Evolutionary conservation across 2,329 filamentous ascomycete species (phyloP).

Genomic region (Botryosphaeria dothidea): DNA sequence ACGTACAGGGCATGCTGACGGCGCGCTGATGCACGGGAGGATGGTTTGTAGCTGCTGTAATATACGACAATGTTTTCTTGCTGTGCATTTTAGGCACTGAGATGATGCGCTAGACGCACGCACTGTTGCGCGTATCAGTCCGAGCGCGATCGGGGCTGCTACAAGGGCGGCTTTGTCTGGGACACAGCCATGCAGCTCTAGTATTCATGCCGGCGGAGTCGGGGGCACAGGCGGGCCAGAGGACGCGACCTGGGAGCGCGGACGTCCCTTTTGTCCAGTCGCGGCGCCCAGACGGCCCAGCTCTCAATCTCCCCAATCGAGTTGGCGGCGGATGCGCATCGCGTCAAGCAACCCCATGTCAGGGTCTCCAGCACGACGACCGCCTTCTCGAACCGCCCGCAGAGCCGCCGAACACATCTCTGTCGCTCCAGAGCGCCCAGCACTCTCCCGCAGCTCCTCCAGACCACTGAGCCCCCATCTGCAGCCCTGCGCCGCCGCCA

Average conservation of each 20-base stretch:
- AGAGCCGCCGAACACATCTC: conserved; percentile 2
- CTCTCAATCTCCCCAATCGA: conserved; percentile 13
- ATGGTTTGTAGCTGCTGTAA: conserved; percentile 9
- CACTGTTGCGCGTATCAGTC: conserved; percentile 9
- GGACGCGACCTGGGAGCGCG: background rate
- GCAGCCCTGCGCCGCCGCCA: conserved; percentile 3
- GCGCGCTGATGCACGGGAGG: conserved; percentile 58
- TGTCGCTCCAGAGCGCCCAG: background rate
- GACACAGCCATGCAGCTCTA: background rate
- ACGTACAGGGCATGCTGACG: conserved; percentile 80
- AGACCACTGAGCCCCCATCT: background rate
- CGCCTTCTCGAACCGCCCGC: conserved; percentile 7
- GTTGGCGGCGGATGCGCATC: conserved; percentile 15
- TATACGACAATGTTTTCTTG: conserved; percentile 7
- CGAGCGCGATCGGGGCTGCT: conserved; percentile 9
- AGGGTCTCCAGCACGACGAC: conserved; percentile 15
- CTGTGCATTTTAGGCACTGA: background rate
- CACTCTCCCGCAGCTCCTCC: background rate
- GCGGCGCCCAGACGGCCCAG: conserved; percentile 14
- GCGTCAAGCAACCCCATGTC: conserved; percentile 7
- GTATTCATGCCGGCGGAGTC: background rate
- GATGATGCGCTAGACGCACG: conserved; percentile 10
- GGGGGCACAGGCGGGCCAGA: background rate
- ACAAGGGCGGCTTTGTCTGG: conserved; percentile 5
- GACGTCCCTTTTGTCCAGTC: background rate